Base-by-base conservation (phyloP, 2,329 filamentous ascomycete genomes). In the Phyllosticta citrichinensis region DNA sequence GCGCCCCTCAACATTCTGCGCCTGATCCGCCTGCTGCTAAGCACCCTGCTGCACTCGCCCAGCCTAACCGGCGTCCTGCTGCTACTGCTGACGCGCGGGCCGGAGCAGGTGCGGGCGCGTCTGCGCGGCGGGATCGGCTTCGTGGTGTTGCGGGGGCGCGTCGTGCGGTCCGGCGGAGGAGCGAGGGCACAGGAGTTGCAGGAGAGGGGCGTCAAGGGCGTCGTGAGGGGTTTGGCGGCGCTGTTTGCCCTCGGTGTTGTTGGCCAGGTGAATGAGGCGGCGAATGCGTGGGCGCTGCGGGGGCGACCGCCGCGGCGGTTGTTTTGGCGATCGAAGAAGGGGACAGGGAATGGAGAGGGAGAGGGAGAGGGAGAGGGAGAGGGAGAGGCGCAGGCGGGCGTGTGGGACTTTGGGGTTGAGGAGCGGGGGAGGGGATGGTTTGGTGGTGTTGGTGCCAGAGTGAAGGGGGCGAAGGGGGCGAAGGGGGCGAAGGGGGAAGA, bases 221-320 rank as follows among this genome's bases (percentile, higher is more conserved):
- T 69, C 51, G 57, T 70, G 17, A 68, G 66, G 40, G 63, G 63
- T 2, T 61, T 74, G 56, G 70, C 70, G 47, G 66, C 65, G 66
- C 65, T 71, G 27, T 65, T 74, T n/a, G 67, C 64, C 3, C 60
- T 73, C 2, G 75, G 76, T 2, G 51, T 76, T 1, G 61, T 68
- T 57, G 65, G 65, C 64, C 64, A 61, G 1, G 62, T 66, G 22
- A 73, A 73, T 47, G 63, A 63, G 19, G 61, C 64, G 40, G 62
- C 73, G 9, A 73, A 71, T 40, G 62, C 64, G n/a, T 62, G 70
- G n/a, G 71, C 72, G 35, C 63, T 74, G 50, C 71, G 78, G 68
- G 70, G 73, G 55, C 77, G 17, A 5, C 17, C 17, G 12, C 4
- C 14, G 17, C 40, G 3, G 40, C 14, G 40, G 40, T 8, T 40